Conservation (phyloP, 2,329 filamentous ascomycete species). For the Cryphonectria radicalis region DNA sequence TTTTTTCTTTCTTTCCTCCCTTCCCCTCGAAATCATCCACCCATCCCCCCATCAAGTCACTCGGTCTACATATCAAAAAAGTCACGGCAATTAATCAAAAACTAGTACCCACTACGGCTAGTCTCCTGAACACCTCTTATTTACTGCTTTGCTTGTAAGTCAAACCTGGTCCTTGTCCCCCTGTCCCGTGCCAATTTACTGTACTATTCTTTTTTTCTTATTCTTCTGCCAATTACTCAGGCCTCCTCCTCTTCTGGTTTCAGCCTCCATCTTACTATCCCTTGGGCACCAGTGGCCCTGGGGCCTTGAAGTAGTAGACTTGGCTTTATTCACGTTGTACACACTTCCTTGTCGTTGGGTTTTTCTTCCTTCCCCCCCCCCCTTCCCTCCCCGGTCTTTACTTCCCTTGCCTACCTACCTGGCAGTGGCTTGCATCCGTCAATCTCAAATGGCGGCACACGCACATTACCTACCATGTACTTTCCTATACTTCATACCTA, state of each 20-base stretch:
- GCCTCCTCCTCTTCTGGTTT: constrained; percentile 6
- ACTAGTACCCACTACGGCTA: constrained; percentile 17
- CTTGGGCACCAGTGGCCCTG: constrained; percentile 14
- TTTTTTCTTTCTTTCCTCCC: background rate
- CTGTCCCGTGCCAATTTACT: constrained; percentile 24
- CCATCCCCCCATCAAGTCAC: background rate
- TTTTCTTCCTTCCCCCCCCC: background rate
- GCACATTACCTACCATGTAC: background rate
- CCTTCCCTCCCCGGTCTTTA: background rate
- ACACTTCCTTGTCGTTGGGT: constrained; percentile 17
- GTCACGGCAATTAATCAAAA: constrained; percentile 1
- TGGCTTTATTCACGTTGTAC: background rate
- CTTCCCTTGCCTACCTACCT: background rate
- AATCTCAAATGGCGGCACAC: constrained; percentile 1
- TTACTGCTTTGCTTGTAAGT: constrained; percentile 17
- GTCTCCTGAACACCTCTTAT: constrained; percentile 5
- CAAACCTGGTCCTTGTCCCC: constrained; percentile 28
- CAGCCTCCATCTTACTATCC: constrained; percentile 13
- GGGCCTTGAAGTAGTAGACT: background rate
- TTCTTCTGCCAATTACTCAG: background rate
- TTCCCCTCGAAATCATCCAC: background rate
- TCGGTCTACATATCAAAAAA: background rate
- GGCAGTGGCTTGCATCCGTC: constrained; percentile 20
- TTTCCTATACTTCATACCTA: background rate
- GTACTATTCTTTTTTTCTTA: constrained; percentile 15